Percentiles rank a stretch among this genome's conserved stretches.
These are phyloP conservation scores for Protea cynaroides DNA, from an alignment of 164 flowering plant species.

Conservation along the genomic window DNA sequence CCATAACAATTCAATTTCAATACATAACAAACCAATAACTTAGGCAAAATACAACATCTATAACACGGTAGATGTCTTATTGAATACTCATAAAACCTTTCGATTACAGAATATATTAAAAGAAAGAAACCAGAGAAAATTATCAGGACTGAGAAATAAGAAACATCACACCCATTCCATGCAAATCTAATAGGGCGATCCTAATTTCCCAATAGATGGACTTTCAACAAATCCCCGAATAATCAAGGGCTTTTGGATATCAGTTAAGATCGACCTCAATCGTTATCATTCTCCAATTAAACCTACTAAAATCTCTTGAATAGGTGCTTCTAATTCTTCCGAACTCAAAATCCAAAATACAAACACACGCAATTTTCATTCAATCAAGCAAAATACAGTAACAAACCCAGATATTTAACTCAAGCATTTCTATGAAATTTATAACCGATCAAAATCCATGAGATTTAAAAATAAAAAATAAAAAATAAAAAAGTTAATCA, in stretches of 20 bases:
- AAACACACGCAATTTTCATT: neutral
- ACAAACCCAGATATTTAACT: neutral
- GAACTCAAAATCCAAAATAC: neutral
- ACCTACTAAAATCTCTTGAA: neutral
- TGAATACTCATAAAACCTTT: neutral
- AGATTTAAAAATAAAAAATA: too few species aligned
- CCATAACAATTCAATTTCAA: too few species aligned
- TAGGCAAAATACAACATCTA: too few species aligned
- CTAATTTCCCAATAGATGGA: too few species aligned
- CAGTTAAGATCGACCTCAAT: too few species aligned
- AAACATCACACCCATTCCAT: neutral
- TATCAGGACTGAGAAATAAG: too few species aligned
- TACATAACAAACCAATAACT: too few species aligned
- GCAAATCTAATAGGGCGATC: neutral
- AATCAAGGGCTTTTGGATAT: neutral
- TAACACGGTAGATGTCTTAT: too few species aligned
- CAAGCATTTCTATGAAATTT: neutral
- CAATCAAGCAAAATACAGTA: too few species aligned
- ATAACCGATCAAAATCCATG: neutral
- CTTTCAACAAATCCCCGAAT: neutral
- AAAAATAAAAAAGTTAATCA: too few species aligned
- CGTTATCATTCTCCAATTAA: neutral
- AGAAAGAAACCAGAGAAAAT: neutral
- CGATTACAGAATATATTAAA: too few species aligned
- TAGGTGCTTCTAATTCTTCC: neutral